phyloP scores from a whole-genome alignment of 495 filamentous ascomycete genomes.

The Jackrogersella minutella region DNA sequence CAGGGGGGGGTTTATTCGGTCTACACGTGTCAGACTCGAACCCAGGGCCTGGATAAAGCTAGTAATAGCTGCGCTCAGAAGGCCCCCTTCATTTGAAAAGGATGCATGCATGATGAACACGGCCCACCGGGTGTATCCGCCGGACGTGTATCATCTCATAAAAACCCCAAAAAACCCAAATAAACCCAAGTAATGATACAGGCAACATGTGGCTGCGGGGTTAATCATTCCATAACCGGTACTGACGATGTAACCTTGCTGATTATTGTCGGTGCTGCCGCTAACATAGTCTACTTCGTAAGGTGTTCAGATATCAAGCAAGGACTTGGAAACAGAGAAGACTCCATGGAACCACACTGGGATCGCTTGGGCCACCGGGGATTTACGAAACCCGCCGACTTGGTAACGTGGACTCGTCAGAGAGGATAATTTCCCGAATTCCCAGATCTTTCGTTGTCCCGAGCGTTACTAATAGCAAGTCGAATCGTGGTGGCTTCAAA shows the following conservation, averaged over 20 bases:
- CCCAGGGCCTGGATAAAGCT: conserved; percentile 11
- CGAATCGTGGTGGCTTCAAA: neutral
- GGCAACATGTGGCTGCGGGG: conserved; percentile 7
- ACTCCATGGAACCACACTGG: no score
- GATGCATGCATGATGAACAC: neutral
- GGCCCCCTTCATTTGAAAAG: neutral
- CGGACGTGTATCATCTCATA: conserved; percentile 9
- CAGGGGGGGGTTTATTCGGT: neutral
- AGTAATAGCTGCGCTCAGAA: conserved; percentile 5
- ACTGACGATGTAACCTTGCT: neutral
- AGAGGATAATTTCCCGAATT: conserved; percentile 5
- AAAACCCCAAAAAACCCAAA: no score
- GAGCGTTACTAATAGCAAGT: neutral
- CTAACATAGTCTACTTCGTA: neutral
- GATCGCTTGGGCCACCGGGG: neutral
- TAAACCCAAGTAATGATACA: neutral
- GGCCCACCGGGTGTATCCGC: conserved; percentile 8
- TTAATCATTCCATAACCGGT: neutral
- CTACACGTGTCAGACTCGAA: conserved; percentile 11
- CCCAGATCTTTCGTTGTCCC: conserved; percentile 5
- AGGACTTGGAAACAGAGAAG: neutral
- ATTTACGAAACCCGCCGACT: conserved; percentile 7
- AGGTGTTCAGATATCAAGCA: neutral
- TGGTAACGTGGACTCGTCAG: conserved; percentile 4
- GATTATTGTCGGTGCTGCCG: neutral